phyloP scores from a whole-genome alignment of 2,329 filamentous ascomycete species.

The Alternaria longipes region DNA sequence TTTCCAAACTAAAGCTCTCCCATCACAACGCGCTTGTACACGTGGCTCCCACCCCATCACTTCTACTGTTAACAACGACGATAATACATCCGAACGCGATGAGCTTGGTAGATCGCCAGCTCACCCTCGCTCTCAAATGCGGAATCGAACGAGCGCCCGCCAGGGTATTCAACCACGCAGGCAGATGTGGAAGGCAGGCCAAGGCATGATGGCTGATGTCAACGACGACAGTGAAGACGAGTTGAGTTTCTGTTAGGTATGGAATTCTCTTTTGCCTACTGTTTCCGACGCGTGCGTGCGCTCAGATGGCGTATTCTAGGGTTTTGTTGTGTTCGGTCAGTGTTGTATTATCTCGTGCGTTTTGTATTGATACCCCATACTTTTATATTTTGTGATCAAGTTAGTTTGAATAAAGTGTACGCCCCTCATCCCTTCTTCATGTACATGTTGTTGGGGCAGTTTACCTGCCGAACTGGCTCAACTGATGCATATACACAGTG shows the following conservation, averaged over 20 bases:
- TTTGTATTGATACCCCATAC: constrained; percentile 1
- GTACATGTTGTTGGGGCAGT: no score
- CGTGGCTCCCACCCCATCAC: background rate
- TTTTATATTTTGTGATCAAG: background rate
- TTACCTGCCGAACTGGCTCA: no score
- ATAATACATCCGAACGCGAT: constrained; percentile 15
- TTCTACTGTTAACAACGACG: background rate
- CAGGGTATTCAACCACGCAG: background rate
- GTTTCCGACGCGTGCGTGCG: background rate
- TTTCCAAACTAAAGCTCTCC: background rate
- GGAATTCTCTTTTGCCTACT: background rate
- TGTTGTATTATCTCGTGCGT: background rate
- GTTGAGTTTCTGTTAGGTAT: constrained; percentile 40
- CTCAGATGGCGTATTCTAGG: background rate
- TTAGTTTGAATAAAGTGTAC: background rate
- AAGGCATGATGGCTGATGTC: constrained; percentile 6
- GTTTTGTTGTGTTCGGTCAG: background rate
- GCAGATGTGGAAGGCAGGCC: constrained; percentile 21
- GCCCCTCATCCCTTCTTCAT: no score
- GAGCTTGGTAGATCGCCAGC: constrained; percentile 26
- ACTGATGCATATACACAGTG: no score
- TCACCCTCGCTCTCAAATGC: background rate
- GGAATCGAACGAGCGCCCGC: constrained; percentile 3
- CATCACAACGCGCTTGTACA: background rate
- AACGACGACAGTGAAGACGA: constrained; percentile 45